Evolutionary conservation across 805 yeast species (phyloP).

Genomic region (Candida maesae): DNA sequence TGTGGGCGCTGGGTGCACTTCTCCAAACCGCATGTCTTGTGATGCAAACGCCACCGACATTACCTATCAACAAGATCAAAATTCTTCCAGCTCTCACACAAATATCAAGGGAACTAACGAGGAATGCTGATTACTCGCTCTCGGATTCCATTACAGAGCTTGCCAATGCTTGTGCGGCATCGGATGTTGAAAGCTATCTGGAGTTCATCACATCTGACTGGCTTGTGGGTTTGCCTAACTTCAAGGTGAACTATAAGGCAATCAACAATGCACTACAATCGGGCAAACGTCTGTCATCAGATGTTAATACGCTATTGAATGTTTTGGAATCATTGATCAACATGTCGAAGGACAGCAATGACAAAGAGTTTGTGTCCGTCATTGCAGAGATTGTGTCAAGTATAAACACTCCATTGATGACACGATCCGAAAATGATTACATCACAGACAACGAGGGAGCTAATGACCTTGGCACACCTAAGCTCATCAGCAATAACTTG

Average conservation of each 20-base stretch:
- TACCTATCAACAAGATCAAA: not conserved
- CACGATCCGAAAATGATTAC: constrained; percentile 5
- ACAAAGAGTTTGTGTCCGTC: constrained; percentile 1
- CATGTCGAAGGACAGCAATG: not conserved
- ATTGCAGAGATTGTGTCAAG: constrained; percentile 8
- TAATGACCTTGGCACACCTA: not conserved
- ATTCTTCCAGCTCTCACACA: constrained; percentile 7
- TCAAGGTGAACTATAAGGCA: constrained; percentile 8
- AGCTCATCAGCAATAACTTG: constrained; percentile 12
- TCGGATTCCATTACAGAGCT: constrained; percentile 6
- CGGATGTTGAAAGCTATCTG: constrained; percentile 6
- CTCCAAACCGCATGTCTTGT: constrained; percentile 5
- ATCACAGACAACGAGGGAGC: constrained; percentile 3
- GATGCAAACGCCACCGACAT: constrained; percentile 7
- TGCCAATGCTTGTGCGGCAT: constrained; percentile 9
- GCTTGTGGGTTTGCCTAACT: constrained; percentile 5
- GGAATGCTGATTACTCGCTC: constrained; percentile 6
- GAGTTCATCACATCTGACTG: constrained; percentile 8
- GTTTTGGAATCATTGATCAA: constrained; percentile 7
- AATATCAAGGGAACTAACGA: not conserved
- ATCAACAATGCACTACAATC: not conserved
- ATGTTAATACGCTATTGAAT: constrained; percentile 4
- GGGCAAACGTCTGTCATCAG: not conserved
- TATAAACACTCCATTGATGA: constrained; percentile 10
- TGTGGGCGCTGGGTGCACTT: constrained; percentile 2